A percentile compares a stretch with the other conserved stretches of the same genome.
Conservation (phyloP, 2,329 filamentous ascomycete species). For the Cladosporium sp. region DNA sequence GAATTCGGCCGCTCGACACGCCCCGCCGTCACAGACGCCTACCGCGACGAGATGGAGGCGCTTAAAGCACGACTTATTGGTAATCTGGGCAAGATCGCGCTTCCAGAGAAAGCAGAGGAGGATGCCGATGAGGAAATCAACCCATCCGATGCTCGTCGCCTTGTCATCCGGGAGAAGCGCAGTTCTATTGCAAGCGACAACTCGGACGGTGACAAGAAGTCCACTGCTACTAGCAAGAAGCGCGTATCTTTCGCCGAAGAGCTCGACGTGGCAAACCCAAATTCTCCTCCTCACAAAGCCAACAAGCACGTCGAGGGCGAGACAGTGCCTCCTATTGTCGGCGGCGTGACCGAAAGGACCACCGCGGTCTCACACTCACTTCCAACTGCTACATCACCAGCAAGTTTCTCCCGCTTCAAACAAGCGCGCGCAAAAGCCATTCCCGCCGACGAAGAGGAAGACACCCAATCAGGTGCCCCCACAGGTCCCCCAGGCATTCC, state of each 20-base stretch:
- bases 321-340: conserved; percentile 31
- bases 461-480: conserved; percentile 17
- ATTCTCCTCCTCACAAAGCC: conserved; percentile 29
- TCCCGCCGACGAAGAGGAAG: conserved; percentile 11
- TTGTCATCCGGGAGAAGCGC: conserved; percentile 41
- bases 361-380: conserved; percentile 9
- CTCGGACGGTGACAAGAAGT: conserved; percentile 26
- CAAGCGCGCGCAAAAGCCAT: conserved; percentile 15
- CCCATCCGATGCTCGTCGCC: conserved; percentile 53
- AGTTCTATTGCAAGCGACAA: conserved; percentile 14
- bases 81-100: conserved; percentile 52
- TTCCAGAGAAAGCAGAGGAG: conserved; percentile 1
- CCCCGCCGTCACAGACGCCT: conserved; percentile 66
- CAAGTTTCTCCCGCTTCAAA: conserved; percentile 41
- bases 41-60: conserved; percentile 77
- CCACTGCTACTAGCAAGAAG: conserved; percentile 48
- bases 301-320: conserved; percentile 25
- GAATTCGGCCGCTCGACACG: conserved; percentile 69
- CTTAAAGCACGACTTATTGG: conserved; percentile 71
- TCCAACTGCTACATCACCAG: conserved; percentile 23
- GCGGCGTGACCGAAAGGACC: conserved; percentile 42
- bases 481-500: conserved; percentile 24
- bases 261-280: conserved; percentile 62
- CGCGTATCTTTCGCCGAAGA: conserved; percentile 74
- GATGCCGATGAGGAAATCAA: conserved; percentile 39